Base-by-base conservation (phyloP, 495 filamentous ascomycete species). In the Penicillium coprophilum region DNA sequence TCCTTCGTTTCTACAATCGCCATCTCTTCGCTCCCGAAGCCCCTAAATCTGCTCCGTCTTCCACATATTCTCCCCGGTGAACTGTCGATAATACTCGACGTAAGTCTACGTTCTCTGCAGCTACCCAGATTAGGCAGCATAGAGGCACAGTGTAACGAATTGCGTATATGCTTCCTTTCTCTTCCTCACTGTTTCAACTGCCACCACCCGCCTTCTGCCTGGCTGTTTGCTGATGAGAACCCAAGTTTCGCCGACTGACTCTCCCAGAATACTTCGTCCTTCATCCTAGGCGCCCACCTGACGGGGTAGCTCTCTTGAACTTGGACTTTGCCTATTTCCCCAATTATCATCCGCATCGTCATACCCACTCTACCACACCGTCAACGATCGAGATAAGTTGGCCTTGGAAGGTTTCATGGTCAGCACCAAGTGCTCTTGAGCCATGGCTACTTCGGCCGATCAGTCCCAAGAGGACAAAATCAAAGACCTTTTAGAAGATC, bases 401-500 rank as follows among this genome's bases (percentile, higher is more conserved):
- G 36, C 11, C 8, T 40, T 12, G 21, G 23, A 20, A 20, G 20
- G 4, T 41, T 28, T 20, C 9, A 28, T 31, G 36, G 24, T 31
- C 27, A 31, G 24, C 19, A 19, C 19, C 11, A 49, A 13, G 38
- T 20, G 19, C 36, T 41, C 10, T 31, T 41, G 8, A 43, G 21
- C 28, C 28, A 65, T 65, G 64, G 59, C 57, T 30, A 30, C 30
- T 21, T 12, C 57, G 1, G 41, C 11, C n/a, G 31, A 39, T 20
- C 46, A 48, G 57, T 44, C 49, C 41, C 13, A 52, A n/a, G 31
- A 62, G 46, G 55, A 58, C 24, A 40, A 56, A 27, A 56, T 71
- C 36, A 61, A 68, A 50, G 63, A 65, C 21, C 43, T 75, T 4
- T 23, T 62, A 9, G 68, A 71, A 28, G 74, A 77, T 15, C 51